Conservation (phyloP, 768 basidiomycete species). For the Agaricus sinodeliciosus region DNA sequence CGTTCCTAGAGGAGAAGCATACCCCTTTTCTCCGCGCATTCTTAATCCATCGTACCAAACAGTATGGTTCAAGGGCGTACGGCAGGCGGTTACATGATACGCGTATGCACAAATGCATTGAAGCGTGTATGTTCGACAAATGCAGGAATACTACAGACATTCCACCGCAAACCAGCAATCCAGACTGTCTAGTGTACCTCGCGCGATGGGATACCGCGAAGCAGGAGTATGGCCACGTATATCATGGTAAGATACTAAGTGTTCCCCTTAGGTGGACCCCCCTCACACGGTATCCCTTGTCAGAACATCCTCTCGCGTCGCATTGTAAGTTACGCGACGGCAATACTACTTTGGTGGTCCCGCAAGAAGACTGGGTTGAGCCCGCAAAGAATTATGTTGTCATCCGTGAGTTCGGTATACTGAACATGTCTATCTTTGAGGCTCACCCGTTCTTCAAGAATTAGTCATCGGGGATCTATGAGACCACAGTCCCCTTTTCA, state of each 20-base stretch:
- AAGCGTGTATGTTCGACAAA: background rate
- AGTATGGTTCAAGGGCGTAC: background rate
- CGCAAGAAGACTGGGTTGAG: slow-evolving; percentile 21
- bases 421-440: background rate
- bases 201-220: background rate
- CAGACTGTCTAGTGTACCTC: background rate
- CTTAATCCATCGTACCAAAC: background rate
- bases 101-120: slow-evolving; percentile 2
- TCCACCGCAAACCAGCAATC: background rate
- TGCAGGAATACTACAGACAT: slow-evolving; percentile 4
- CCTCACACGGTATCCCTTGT: background rate
- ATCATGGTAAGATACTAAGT: slow-evolving; percentile 20
- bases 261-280: no score
- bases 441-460: slow-evolving; percentile 1
- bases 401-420: slow-evolving; percentile 33
- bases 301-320: slow-evolving; percentile 45
- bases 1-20: background rate
- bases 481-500: slow-evolving; percentile 42
- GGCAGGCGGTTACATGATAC: background rate
- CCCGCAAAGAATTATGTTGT: slow-evolving; percentile 37
- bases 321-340: slow-evolving; percentile 40
- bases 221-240: background rate
- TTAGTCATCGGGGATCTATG: slow-evolving; percentile 55
- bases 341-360: slow-evolving; percentile 33
- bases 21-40: background rate